These are phyloP conservation scores for Gentiana dahurica DNA, from an alignment of 257 asterid species.

Conservation along the genomic window DNA sequence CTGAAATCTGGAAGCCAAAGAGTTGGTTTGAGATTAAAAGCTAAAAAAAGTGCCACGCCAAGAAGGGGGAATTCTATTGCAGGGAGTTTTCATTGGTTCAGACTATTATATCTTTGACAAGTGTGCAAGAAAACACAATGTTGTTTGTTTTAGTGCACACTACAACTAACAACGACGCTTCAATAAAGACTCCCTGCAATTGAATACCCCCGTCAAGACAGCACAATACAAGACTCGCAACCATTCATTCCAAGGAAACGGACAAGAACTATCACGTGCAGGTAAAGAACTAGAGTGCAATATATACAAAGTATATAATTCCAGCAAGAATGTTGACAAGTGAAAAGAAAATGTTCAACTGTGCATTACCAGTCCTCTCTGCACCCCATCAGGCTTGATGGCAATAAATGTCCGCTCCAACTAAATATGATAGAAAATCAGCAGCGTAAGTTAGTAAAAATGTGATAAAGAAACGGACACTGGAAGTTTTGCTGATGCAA, in stretches of 20 bases:
- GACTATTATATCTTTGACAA: too few relatives aligned
- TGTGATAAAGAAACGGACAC: conserved; percentile 1
- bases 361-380: conserved; percentile 82
- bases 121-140: too few relatives aligned
- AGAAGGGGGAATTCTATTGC: background rate
- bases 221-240: too few relatives aligned
- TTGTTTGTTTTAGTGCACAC: too few relatives aligned
- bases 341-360: conserved; percentile 2
- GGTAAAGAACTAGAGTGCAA: background rate
- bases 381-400: conserved; percentile 99
- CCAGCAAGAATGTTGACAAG: too few relatives aligned
- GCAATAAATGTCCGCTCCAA: conserved; percentile 93
- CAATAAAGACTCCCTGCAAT: too few relatives aligned
- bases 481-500: background rate
- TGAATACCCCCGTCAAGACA: too few relatives aligned
- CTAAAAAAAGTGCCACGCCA: background rate
- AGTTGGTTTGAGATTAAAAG: conserved; percentile 13
- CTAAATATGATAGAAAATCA: conserved; percentile 23
- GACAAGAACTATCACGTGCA: background rate
- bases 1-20: conserved; percentile 57
- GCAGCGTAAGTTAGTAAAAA: conserved; percentile 16
- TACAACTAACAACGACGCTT: too few relatives aligned
- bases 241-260: too few relatives aligned
- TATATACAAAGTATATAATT: too few relatives aligned
- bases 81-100: background rate